Base-by-base conservation (phyloP, 805 yeast genomes). In the Diddensiella santjacobensis region DNA sequence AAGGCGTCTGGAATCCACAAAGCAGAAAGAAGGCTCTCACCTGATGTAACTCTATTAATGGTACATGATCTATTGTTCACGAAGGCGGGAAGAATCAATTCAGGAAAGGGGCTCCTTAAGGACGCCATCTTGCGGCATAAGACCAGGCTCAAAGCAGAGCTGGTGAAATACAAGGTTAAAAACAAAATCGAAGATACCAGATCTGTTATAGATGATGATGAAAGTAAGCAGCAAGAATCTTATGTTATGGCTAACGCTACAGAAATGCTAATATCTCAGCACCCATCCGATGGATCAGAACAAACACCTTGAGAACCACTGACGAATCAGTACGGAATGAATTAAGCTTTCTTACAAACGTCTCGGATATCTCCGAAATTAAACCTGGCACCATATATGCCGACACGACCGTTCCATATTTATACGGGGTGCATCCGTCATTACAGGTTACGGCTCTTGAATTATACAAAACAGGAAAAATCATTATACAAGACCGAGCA, bases 401-500 rank as follows among this genome's bases (percentile, higher is more conserved):
- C 46, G 99, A 93, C 66, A 77, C 71, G 33, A 80, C 72, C 61
- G 80, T 93, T 22, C 87, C 90, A 1, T 72, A 84, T 53, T 70
- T 93, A 15, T 90, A 77, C 65, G 98, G 97, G 4, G 74, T 91
- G 3, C 84, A 84, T 55, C 95, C 96, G 6, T 71, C 74, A 35
- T 91, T 84, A 47, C 78, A 79, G 51, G 66, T 93, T 17, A 81
- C 89, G 19, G 65, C 78, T 1, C 75, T 84, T n/a, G 77, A 77
- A 22, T 77, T 84, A 0, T 93, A 93, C 64, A 70, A 77, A 45
- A 69, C 71, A 10, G 99, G 99, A 0, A 74, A 82, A 45, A 71
- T 91, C 13, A 90, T 93, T 47, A 87, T 93, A 51, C 99, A 93
- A 67, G 99, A 93, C 63, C 72, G 99, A 44, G 96, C 98, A 0